A percentile compares a stretch with the other conserved stretches of the same genome.
Conservation (phyloP, 2,329 filamentous ascomycete species). For the Pseudopithomyces maydicus region DNA sequence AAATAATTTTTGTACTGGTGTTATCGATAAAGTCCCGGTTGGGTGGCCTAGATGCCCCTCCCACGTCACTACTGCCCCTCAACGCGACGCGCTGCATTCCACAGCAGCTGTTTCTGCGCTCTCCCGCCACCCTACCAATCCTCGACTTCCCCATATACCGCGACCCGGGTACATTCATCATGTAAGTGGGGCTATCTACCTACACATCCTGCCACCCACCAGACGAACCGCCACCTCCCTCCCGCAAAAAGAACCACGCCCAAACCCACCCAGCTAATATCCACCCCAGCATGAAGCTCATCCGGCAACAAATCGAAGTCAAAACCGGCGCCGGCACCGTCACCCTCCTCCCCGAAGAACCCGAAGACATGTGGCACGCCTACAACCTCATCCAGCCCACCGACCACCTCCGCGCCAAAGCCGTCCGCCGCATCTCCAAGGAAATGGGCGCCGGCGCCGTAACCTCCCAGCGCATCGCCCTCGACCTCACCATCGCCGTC, state of each 20-base stretch:
- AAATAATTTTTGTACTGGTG: too few species aligned
- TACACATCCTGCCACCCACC: not conserved
- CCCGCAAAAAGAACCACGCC: not conserved
- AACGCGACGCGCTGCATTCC: constrained; percentile 2
- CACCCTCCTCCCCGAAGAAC: constrained; percentile 72
- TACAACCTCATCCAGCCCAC: constrained; percentile 73
- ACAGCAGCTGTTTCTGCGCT: not conserved
- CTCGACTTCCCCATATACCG: too few species aligned
- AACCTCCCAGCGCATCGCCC: constrained; percentile 66
- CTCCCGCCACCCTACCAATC: not conserved
- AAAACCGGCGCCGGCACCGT: constrained; percentile 68
- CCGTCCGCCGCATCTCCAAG: constrained; percentile 68
- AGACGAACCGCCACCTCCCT: not conserved
- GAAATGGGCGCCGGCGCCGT: constrained; percentile 66
- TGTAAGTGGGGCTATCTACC: too few species aligned
- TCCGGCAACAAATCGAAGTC: constrained; percentile 68
- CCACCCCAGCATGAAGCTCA: constrained; percentile 62
- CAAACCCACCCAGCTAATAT: not conserved
- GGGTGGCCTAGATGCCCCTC: not conserved
- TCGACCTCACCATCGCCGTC: constrained; percentile 68
- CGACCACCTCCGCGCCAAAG: constrained; percentile 69
- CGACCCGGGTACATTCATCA: too few species aligned
- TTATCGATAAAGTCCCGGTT: constrained; percentile 1
- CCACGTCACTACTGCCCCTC: constrained; percentile 9
- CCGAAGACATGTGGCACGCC: constrained; percentile 80